Base-by-base conservation (phyloP, 306 rosid species). In the Mucuna pruriens region DNA sequence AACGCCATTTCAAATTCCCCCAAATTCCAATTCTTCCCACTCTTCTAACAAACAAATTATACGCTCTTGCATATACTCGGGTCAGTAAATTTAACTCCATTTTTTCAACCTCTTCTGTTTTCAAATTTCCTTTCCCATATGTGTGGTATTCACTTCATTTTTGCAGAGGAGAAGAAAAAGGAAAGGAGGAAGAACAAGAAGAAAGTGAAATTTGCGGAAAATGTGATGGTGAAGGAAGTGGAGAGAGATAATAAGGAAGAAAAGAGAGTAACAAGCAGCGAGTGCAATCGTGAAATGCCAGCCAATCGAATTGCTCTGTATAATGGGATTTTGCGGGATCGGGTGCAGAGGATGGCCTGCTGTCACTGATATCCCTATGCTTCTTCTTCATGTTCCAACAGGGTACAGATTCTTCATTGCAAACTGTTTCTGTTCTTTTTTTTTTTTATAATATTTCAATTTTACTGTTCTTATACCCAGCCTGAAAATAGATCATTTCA, bases 21-120 rank as follows among this genome's bases (percentile, higher is more conserved):
- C 1, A 0, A 39, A 8, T 29, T 44, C 69, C 0, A 42, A 20
- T 77, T 52, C 89, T 9, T 75, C 25, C 2, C 67, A 62, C 2
- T 17, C 87, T 0, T 17, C 87, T 0, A 34, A 62, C 5, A 66
- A 84, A 74, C 77, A 20, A 42, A 19, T 72, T 44, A 82, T 88
- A 0, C 97, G 91, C 4, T 89, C 97, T 82, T 95, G 97, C 81
- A 86, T 92, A 45, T 85, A 8, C 65, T 80, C 97, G 23, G 97
- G 97, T n/a, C n/a, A n/a, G n/a, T 92, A 83, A 52, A n/a, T 7
- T 19, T 87, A 49, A 17, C 9, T 9, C 29, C 7, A 19, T 6
- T 29, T 61, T 1, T 16, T 17, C 7, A 0, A 12, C 40, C 2
- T 7, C 5, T 16, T 63, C 44, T 1, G 2, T 19, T 48, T 75